Evolutionary conservation across 768 basidiomycete species (phyloP).

Genomic region (Psilocybe cubensis): DNA sequence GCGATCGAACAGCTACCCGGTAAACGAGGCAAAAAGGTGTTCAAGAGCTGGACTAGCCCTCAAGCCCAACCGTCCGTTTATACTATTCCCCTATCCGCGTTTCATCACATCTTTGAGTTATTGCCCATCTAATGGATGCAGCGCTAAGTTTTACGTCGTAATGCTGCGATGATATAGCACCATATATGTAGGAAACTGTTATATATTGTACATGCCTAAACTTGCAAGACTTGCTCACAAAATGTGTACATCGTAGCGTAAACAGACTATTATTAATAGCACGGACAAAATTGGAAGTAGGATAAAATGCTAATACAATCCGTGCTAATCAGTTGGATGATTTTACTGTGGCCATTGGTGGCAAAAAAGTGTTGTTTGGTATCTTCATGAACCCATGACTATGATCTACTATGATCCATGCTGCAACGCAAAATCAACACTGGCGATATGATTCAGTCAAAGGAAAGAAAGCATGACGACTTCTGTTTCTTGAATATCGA

Average conservation of each 20-base stretch:
- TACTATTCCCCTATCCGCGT: background rate
- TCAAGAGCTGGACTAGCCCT: background rate
- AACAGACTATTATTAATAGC: background rate
- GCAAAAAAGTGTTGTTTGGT: background rate
- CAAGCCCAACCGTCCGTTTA: background rate
- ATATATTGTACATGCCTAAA: no score
- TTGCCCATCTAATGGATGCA: background rate
- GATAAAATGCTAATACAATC: background rate
- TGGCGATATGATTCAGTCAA: background rate
- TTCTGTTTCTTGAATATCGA: conserved; percentile 53
- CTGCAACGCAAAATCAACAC: no score
- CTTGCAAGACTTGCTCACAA: no score
- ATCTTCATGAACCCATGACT: background rate
- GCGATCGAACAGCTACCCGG: background rate
- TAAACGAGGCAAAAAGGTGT: background rate
- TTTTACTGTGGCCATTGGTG: no score
- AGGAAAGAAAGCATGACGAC: conserved; percentile 45
- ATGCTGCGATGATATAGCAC: no score
- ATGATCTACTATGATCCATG: background rate
- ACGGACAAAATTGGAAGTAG: background rate
- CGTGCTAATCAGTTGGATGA: no score
- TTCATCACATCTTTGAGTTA: background rate
- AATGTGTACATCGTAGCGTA: background rate
- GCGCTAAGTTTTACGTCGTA: background rate
- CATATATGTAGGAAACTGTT: no score